Percentiles rank a stretch among this genome's conserved stretches.
Conservation (phyloP, 352 stramenopile species). For the Phytophthora nicotianae region DNA sequence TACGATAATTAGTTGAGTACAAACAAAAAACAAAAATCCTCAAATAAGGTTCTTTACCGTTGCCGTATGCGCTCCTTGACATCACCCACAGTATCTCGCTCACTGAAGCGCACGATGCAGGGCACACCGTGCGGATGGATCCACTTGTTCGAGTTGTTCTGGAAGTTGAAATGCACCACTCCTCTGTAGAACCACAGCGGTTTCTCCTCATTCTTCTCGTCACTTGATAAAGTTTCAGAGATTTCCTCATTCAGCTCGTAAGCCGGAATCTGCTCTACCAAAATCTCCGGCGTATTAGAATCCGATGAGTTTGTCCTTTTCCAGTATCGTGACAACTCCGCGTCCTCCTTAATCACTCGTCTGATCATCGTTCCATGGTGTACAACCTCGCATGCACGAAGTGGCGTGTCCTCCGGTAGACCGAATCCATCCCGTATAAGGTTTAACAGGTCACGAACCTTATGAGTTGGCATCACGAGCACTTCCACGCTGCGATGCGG, state of each 20-base stretch:
- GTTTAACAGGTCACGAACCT: constrained; percentile 52
- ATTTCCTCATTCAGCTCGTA: constrained; percentile 29
- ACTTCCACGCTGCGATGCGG: constrained; percentile 58
- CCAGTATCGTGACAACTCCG: constrained; percentile 61
- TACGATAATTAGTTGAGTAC: constrained; percentile 5
- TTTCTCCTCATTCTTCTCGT: constrained; percentile 15
- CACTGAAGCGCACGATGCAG: constrained; percentile 65
- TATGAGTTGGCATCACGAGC: constrained; percentile 61
- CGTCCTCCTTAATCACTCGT: constrained; percentile 43
- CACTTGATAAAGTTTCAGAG: background rate
- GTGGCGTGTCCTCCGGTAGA: constrained; percentile 35
- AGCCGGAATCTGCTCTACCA: constrained; percentile 58
- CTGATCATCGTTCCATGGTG: constrained; percentile 65
- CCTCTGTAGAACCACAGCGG: constrained; percentile 52
- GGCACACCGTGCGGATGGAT: constrained; percentile 81
- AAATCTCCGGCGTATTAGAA: constrained; percentile 45
- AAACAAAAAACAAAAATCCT: constrained; percentile 1
- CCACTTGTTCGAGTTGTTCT: constrained; percentile 56
- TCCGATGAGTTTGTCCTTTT: constrained; percentile 34
- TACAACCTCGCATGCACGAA: constrained; percentile 71
- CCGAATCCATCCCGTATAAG: constrained; percentile 55
- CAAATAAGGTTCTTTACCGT: constrained; percentile 38
- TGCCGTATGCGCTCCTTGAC: constrained; percentile 77
- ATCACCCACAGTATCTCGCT: constrained; percentile 65
- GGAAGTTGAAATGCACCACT: constrained; percentile 81